phyloP scores from a whole-genome alignment of 257 asterid species.

The Solanum bulbocastanum region DNA sequence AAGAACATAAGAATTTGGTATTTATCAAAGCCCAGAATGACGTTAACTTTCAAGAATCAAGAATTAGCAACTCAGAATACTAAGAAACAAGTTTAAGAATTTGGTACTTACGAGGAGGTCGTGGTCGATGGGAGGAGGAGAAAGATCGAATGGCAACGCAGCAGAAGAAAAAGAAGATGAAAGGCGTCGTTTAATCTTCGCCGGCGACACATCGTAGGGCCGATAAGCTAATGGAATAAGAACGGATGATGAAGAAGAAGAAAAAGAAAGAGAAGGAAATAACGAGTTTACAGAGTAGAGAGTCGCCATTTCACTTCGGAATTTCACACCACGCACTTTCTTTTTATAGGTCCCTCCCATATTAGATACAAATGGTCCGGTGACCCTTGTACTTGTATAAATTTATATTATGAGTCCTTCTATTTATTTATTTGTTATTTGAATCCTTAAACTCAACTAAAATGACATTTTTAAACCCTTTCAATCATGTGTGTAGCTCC shows the following conservation, averaged over 20 bases:
- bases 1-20: not conserved
- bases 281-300: not conserved
- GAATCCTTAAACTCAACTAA: no score
- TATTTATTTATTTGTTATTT: no score
- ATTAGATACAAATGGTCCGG: no score
- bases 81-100: not conserved
- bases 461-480: no score
- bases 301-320: not conserved
- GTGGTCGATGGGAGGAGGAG: constrained; percentile 93
- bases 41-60: not conserved
- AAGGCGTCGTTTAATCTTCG: not conserved
- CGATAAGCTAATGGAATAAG: not conserved
- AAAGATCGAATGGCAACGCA: constrained; percentile 69
- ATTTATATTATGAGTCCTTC: no score
- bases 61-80: not conserved
- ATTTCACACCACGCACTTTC: not conserved
- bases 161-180: not conserved
- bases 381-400: no score
- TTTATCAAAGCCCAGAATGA: constrained; percentile 6
- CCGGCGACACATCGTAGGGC: not conserved
- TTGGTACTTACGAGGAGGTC: constrained; percentile 40
- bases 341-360: not conserved
- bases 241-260: not conserved
- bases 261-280: not conserved
- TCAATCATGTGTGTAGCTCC: no score